Percentiles rank a stretch among this genome's conserved stretches.
phyloP scores from a whole-genome alignment of 768 basidiomycete species.

The Tubosaeta brunneosetosa region DNA sequence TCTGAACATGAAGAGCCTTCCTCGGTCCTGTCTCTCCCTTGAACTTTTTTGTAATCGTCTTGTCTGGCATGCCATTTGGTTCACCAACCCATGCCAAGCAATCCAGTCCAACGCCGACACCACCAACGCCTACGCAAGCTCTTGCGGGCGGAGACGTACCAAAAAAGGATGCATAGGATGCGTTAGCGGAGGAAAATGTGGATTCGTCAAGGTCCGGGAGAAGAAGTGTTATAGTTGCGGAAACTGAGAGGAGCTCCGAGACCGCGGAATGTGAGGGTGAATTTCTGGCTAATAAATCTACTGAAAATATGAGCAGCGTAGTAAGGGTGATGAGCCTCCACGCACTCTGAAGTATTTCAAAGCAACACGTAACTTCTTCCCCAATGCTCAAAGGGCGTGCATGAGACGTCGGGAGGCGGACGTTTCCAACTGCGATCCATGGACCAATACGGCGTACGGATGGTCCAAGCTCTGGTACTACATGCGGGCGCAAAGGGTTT shows the following conservation, averaged over 20 bases:
- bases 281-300: constrained; percentile 51
- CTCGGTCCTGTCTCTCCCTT: constrained; percentile 37
- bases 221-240: constrained; percentile 72
- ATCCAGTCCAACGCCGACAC: constrained; percentile 63
- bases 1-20: constrained; percentile 87
- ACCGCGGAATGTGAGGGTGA: constrained; percentile 27
- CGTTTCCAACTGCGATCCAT: constrained; percentile 71
- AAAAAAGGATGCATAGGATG: constrained; percentile 75
- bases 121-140: constrained; percentile 84
- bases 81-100: constrained; percentile 60
- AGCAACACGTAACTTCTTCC: constrained; percentile 69
- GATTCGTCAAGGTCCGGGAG: constrained; percentile 67
- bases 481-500: not conserved
- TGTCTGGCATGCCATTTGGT: constrained; percentile 3
- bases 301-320: not conserved
- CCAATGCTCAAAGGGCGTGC: constrained; percentile 56
- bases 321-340: not conserved
- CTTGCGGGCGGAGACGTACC: constrained; percentile 89
- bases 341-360: constrained; percentile 58
- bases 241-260: constrained; percentile 13
- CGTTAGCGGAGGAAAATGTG: constrained; percentile 73
- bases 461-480: constrained; percentile 4
- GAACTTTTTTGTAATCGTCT: not conserved
- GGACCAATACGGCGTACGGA: constrained; percentile 35
- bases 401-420: constrained; percentile 30